Base-by-base conservation (phyloP, 768 basidiomycete genomes). In the Crassisporium funariophilum region DNA sequence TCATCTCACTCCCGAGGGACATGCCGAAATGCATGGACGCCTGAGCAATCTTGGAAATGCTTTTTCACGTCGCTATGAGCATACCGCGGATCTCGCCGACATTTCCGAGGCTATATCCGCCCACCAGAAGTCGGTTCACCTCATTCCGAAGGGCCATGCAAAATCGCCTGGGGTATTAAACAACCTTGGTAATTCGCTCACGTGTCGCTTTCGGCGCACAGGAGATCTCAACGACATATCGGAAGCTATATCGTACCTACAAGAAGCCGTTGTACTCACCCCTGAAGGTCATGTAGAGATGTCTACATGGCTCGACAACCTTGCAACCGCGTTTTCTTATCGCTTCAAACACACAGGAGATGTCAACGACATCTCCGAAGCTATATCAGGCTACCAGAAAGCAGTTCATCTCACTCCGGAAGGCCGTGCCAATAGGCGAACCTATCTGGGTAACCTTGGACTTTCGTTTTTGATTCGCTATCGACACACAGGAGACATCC, bases 171-270 rank as follows among this genome's bases (percentile, higher is more conserved):
- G 8, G n/a, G 17, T 24, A 4, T 35, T 46, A 12, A 38, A 23
- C 21, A 29, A 38, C 23, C 44, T 46, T 2, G 44, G 44, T 15
- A 19, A 13, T 21, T 33, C 39, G 4, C 42, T 23, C 25, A 12
- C 24, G 20, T 23, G 15, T 12, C 41, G 53, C 41, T 54, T 50
- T 23, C 17, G 31, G 19, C 33, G 13, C 20, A 51, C 45, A 12
- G 37, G 24, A n/a, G 36, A 51, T 15, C 6, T 42, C 19, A 27
- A 25, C 7, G 58, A 64, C 44, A 41, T 61, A 16, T 45, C 48
- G 5, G 29, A 56, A 35, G 47, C 48, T 9, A 46, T 54, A 29
- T 31, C 35, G 15, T 21, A 15, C 4, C 41, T 40, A 17, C 27
- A 47, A 10, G 38, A 24, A 24, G 53, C 49, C 16, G 16, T 54